A percentile compares a stretch with the other conserved stretches of the same genome.
These are phyloP conservation scores for Solanum pinnatisectum DNA, from an alignment of 257 asterid genomes.

Conservation along the genomic window DNA sequence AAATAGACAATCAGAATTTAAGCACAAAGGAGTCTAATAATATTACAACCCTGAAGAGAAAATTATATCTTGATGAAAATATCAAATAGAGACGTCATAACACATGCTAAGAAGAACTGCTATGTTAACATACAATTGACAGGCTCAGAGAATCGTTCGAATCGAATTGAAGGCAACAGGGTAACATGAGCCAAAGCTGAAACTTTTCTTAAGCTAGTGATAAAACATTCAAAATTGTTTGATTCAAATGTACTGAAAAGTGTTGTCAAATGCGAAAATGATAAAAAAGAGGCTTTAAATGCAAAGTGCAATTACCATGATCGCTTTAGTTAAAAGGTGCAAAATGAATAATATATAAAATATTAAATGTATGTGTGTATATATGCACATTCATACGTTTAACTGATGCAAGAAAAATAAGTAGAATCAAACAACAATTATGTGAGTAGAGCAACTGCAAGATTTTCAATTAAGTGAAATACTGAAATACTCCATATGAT, in stretches of 20 bases:
- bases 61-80: neutral
- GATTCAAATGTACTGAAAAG: neutral
- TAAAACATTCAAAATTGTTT: neutral
- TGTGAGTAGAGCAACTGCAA: neutral
- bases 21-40: neutral
- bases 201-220: neutral
- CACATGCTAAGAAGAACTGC: neutral
- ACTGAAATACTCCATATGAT: neutral
- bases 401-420: neutral
- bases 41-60: neutral
- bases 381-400: neutral
- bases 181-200: neutral
- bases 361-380: neutral
- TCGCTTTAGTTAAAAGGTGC: neutral
- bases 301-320: neutral
- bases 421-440: neutral
- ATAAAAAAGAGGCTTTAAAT: neutral
- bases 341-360: neutral
- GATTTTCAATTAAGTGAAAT: neutral
- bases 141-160: neutral
- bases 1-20: slow-evolving; percentile 1
- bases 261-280: neutral
- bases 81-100: neutral
- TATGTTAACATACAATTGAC: neutral
- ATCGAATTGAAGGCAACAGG: neutral